Evolutionary conservation across 108 stramenopile species (phyloP).

Genomic region (Epipyxis sp.): DNA sequence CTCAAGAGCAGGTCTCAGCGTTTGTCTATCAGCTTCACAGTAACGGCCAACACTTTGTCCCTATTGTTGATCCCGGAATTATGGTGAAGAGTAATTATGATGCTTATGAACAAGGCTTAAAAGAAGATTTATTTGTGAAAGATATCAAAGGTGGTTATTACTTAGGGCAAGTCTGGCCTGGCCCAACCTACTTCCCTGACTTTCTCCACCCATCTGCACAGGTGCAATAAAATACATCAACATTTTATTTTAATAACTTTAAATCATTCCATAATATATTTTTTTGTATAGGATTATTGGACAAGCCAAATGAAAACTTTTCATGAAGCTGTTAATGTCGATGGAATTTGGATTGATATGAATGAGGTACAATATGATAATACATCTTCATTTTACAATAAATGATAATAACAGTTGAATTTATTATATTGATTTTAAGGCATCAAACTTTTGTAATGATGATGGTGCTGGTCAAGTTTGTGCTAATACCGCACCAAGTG

Average conservation of each 20-base stretch:
- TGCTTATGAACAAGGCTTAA: conserved; percentile 32
- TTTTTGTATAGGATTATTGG: conserved; percentile 42
- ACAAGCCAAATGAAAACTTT: conserved; percentile 37
- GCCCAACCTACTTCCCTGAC: conserved; percentile 42
- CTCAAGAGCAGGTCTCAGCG: neutral
- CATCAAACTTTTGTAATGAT: conserved; percentile 29
- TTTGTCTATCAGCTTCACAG: conserved; percentile 28
- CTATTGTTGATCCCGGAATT: conserved; percentile 48
- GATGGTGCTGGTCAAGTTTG: conserved; percentile 31
- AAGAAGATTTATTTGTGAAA: conserved; percentile 33
- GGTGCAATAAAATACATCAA: too few species aligned
- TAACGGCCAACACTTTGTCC: conserved; percentile 35
- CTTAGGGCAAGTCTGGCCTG: conserved; percentile 46
- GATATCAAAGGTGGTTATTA: conserved; percentile 16
- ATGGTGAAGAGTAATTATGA: conserved; percentile 31
- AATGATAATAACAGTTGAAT: too few species aligned
- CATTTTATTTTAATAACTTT: too few species aligned
- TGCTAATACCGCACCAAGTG: neutral
- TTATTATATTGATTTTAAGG: too few species aligned
- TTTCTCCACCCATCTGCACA: conserved; percentile 36
- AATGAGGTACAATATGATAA: too few species aligned
- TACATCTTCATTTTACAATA: too few species aligned
- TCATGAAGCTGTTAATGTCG: conserved; percentile 28
- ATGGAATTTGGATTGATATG: conserved; percentile 50
- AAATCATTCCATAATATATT: too few species aligned